Base-by-base conservation (phyloP, 2,329 filamentous ascomycete genomes). In the Biscogniauxia marginata region DNA sequence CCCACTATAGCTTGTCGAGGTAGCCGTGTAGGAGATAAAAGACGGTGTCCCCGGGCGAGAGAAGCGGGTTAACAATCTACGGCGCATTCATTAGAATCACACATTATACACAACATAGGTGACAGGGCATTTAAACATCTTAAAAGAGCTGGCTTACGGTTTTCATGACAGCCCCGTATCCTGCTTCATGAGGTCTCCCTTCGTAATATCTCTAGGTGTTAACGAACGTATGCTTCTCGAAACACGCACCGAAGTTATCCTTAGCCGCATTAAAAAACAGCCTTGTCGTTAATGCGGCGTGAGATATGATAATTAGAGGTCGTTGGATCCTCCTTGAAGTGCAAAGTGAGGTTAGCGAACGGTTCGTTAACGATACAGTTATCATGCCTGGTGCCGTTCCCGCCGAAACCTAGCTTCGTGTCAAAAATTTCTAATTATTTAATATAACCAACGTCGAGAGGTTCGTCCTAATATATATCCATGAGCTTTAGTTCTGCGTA, bases 381-480 rank as follows among this genome's bases (percentile, higher is more conserved):
- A n/a, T 62, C 58, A 2, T n/a, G 18, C 7, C 62, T 62, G 3
- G 57, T 61, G 3, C 70, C 71, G 50, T 70, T 59, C 7, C 70
- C 70, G 8, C 73, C 72, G 25, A 72, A 73, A 13, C 71, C 71
- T 5, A 61, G 64, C 2, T 61, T 59, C 1, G 65, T 49, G 20
- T 68, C 68, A 45, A 72, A 70, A 2, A 74, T 57, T 2, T 63
- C 61, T 11, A 70, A 72, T 13, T 46, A 30, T 4, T 49, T 54
- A 16, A 71, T 60, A 3, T 63, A 50, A 43, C 67, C 69, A 34
- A 69, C 62, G 43, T 75, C 72, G 2, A 61, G 49, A 7, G 66
- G 64, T 62, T 71, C 70, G 57, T 75, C 69, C 73, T 73, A 75
- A 61, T 74, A 74, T 55, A 59, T 70, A 60, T 47, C n/a, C n/a